A percentile compares a stretch with the other conserved stretches of the same genome.
Evolutionary conservation across 2,329 filamentous ascomycete species (phyloP).

Genomic region (Aureobasidium uvarum): DNA sequence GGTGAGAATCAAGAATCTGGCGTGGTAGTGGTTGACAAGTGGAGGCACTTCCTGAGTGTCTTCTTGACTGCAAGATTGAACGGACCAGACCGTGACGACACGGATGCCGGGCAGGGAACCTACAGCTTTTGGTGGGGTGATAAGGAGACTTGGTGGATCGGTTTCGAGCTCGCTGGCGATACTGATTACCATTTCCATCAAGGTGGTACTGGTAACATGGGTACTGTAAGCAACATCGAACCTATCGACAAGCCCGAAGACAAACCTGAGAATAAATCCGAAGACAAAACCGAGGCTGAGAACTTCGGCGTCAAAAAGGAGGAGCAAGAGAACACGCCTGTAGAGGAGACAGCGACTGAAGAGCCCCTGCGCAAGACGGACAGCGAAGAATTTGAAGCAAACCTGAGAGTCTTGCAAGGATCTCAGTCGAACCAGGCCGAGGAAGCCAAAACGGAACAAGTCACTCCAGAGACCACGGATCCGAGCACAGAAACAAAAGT

Average conservation of each 20-base stretch:
- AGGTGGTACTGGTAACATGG: constrained; percentile 42
- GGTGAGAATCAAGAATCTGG: constrained; percentile 48
- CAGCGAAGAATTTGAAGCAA: background rate
- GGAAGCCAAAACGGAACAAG: background rate
- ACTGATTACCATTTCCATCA: constrained; percentile 47
- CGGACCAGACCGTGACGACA: constrained; percentile 48
- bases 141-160: constrained; percentile 53
- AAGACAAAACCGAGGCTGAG: background rate
- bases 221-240: constrained; percentile 32
- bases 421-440: background rate
- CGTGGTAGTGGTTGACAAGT: constrained; percentile 50
- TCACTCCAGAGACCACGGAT: background rate
- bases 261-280: background rate
- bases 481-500: background rate
- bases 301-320: background rate
- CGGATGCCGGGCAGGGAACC: constrained; percentile 39
- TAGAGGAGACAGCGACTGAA: background rate
- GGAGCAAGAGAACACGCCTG: background rate
- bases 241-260: constrained; percentile 23
- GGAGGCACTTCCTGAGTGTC: constrained; percentile 47
- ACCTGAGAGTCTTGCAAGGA: background rate
- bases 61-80: constrained; percentile 45
- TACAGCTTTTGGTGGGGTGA: constrained; percentile 43
- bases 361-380: background rate
- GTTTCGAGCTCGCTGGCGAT: constrained; percentile 49